These are phyloP conservation scores for Alternaria triticina DNA, from an alignment of 2,329 filamentous ascomycete genomes.

Conservation along the genomic window DNA sequence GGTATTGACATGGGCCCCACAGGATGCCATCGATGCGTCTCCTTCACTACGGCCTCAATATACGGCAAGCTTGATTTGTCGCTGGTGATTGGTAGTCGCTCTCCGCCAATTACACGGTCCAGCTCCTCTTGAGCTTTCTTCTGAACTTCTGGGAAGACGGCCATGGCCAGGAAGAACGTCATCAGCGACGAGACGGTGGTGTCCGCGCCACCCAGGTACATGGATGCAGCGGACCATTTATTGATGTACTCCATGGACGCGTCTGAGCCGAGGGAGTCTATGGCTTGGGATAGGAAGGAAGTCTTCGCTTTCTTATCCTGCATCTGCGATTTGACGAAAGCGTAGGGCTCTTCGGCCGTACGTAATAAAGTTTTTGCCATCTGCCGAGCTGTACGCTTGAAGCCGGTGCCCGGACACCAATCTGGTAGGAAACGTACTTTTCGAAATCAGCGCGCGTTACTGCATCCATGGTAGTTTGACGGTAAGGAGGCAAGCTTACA, in stretches of 20 bases:
- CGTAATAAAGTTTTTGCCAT: constrained; percentile 44
- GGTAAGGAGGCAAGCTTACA: constrained; percentile 29
- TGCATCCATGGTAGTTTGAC: background rate
- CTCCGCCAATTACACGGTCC: constrained; percentile 56
- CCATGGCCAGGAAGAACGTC: constrained; percentile 60
- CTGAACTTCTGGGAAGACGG: constrained; percentile 57
- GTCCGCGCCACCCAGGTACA: constrained; percentile 56
- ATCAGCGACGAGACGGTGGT: constrained; percentile 52
- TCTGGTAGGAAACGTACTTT: constrained; percentile 52
- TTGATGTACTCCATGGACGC: constrained; percentile 42
- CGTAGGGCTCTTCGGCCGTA: constrained; percentile 51
- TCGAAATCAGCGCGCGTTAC: background rate
- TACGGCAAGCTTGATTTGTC: constrained; percentile 54
- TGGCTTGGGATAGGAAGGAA: constrained; percentile 52
- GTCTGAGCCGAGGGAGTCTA: constrained; percentile 43
- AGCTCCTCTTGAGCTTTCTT: constrained; percentile 56
- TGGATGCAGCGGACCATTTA: constrained; percentile 53
- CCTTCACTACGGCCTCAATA: constrained; percentile 42
- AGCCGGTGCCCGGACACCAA: constrained; percentile 56
- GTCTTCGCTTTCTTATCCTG: constrained; percentile 31
- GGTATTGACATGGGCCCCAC: constrained; percentile 42
- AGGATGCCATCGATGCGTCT: constrained; percentile 55
- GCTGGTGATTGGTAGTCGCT: constrained; percentile 55
- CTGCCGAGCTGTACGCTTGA: constrained; percentile 51
- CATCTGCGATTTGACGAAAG: constrained; percentile 53